A percentile compares a stretch with the other conserved stretches of the same genome.
Conservation (phyloP, 805 yeast genomes). For the Priceomyces fermenticarens region DNA sequence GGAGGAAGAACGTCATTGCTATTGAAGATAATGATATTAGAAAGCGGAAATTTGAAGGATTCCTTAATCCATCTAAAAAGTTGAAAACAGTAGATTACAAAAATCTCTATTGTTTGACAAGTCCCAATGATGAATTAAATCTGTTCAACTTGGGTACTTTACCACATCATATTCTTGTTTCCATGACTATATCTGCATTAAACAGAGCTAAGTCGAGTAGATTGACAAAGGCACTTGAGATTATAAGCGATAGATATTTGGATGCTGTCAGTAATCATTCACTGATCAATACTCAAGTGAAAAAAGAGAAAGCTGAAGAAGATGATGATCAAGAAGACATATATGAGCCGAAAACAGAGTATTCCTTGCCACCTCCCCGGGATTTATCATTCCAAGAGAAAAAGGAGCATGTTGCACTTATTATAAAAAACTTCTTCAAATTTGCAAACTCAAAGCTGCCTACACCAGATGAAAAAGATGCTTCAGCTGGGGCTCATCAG, state of each 20-base stretch:
- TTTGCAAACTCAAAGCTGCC: conserved; percentile 34
- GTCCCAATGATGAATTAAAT: conserved; percentile 55
- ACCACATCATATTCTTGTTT: conserved; percentile 59
- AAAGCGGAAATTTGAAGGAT: conserved; percentile 43
- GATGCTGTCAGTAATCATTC: conserved; percentile 23
- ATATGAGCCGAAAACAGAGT: conserved; percentile 40
- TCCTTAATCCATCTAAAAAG: conserved; percentile 28
- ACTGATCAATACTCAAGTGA: conserved; percentile 3
- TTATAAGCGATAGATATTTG: conserved; percentile 63
- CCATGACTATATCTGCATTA: conserved; percentile 67
- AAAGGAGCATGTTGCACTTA: conserved; percentile 52
- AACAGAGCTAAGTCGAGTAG: conserved; percentile 48
- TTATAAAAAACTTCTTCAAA: conserved; percentile 57
- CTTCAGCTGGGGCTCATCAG: conserved; percentile 33
- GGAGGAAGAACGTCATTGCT: conserved; percentile 37
- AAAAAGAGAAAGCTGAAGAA: conserved; percentile 22
- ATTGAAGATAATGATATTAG: conserved; percentile 28
- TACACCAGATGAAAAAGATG: conserved; percentile 11
- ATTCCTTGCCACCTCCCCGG: conserved; percentile 57
- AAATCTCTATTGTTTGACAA: conserved; percentile 65
- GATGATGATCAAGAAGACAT: conserved; percentile 32
- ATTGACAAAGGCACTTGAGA: conserved; percentile 64
- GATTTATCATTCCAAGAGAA: conserved; percentile 52
- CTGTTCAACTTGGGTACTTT: conserved; percentile 69
- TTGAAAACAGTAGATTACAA: conserved; percentile 45